Evolutionary conservation across 1,284 basidiomycete genomes (phyloP).

Genomic region (Mycena sp.): DNA sequence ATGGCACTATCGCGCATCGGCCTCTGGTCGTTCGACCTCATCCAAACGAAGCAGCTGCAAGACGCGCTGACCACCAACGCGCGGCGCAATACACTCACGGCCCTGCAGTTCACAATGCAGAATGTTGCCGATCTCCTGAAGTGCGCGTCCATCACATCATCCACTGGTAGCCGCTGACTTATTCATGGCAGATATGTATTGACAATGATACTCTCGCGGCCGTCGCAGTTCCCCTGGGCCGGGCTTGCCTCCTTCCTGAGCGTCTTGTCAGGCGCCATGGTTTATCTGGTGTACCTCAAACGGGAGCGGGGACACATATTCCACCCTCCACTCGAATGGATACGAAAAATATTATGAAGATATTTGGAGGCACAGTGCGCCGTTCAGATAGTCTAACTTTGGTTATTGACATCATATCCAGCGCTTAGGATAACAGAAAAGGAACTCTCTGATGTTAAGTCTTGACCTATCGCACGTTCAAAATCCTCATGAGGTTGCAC

Average conservation of each 20-base stretch:
- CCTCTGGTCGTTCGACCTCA: slow-evolving; percentile 62
- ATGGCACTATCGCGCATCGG: slow-evolving; percentile 60
- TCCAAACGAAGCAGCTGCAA: slow-evolving; percentile 59
- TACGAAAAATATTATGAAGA: slow-evolving; percentile 22
- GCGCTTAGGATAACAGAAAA: no score
- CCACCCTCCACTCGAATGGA: slow-evolving; percentile 27
- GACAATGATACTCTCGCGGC: slow-evolving; percentile 33
- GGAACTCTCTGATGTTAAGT: no score
- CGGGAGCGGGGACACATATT: slow-evolving; percentile 34
- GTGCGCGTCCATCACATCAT: slow-evolving; percentile 12
- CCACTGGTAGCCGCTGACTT: neutral
- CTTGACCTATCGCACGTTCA: no score
- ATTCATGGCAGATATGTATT: slow-evolving; percentile 18
- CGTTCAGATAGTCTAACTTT: no score
- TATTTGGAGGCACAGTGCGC: no score
- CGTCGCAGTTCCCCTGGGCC: slow-evolving; percentile 33
- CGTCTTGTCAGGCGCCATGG: slow-evolving; percentile 31
- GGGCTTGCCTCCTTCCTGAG: slow-evolving; percentile 32
- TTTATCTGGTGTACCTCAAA: slow-evolving; percentile 33
- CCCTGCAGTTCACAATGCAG: slow-evolving; percentile 42
- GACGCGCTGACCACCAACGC: slow-evolving; percentile 51
- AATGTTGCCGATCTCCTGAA: slow-evolving; percentile 38
- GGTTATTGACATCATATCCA: no score
- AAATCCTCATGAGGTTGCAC: no score
- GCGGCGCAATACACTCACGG: slow-evolving; percentile 50